Conservation (phyloP, 441 rosid genomes). For the Pelargonium exstipulatum region DNA sequence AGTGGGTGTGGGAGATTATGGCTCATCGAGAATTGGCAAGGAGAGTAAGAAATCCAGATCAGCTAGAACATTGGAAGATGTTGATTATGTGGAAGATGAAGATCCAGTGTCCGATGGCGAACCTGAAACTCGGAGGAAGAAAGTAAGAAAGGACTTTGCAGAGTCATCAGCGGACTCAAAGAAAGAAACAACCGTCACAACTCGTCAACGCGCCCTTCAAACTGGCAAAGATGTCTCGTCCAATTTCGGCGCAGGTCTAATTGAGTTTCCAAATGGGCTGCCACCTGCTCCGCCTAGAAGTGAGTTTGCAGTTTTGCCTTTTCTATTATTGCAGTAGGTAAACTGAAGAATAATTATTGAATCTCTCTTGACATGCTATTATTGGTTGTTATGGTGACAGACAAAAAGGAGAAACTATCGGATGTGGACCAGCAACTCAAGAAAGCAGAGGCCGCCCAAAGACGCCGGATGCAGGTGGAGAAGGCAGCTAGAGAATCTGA, state of each 20-base stretch:
- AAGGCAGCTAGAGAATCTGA: slow-evolving; percentile 82
- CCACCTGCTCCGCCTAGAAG: slow-evolving; percentile 90
- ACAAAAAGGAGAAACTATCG: slow-evolving; percentile 74
- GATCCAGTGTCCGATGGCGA: slow-evolving; percentile 49
- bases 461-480: slow-evolving; percentile 78
- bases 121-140: slow-evolving; percentile 36
- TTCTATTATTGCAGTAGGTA: neutral
- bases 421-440: slow-evolving; percentile 76
- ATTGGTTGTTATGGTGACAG: slow-evolving; percentile 31
- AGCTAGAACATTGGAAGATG: slow-evolving; percentile 42
- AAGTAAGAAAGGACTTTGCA: slow-evolving; percentile 52
- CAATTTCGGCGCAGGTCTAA: slow-evolving; percentile 34
- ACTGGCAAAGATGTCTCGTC: slow-evolving; percentile 55
- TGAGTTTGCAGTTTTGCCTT: slow-evolving; percentile 29
- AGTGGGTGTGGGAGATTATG: slow-evolving; percentile 30
- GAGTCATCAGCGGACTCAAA: slow-evolving; percentile 49
- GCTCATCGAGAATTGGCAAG: slow-evolving; percentile 32
- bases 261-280: slow-evolving; percentile 90
- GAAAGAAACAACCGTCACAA: slow-evolving; percentile 67
- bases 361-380: neutral
- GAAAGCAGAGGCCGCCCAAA: slow-evolving; percentile 89
- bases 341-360: neutral
- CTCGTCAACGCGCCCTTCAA: slow-evolving; percentile 88
- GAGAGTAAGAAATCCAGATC: slow-evolving; percentile 46
- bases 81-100: slow-evolving; percentile 49